Percentiles rank a stretch among this genome's conserved stretches.
These are phyloP conservation scores for Fusarium coffeatum DNA, from an alignment of 2,329 filamentous ascomycete genomes.

Conservation along the genomic window DNA sequence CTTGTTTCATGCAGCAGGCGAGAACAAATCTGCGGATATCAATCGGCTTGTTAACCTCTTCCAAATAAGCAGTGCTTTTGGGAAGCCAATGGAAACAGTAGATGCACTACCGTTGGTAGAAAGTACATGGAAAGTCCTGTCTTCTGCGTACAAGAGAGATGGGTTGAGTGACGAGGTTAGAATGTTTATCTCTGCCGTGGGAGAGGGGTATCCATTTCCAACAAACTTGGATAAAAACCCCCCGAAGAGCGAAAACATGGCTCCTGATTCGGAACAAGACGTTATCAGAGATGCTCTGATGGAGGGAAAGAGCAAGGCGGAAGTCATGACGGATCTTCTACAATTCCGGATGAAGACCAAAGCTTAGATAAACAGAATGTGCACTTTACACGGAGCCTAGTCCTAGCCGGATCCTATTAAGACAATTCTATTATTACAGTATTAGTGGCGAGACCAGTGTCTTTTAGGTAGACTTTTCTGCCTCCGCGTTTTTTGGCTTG, in stretches of 20 bases:
- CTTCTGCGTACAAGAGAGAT: constrained; percentile 47
- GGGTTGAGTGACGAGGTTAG: constrained; percentile 57
- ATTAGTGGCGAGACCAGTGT: not conserved
- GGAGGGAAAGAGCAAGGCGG: constrained; percentile 53
- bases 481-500: not conserved
- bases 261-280: constrained; percentile 69
- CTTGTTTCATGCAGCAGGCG: constrained; percentile 71
- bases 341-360: constrained; percentile 27
- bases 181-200: constrained; percentile 63
- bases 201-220: constrained; percentile 70
- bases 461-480: not conserved
- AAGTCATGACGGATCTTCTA: constrained; percentile 56
- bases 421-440: not conserved
- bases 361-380: constrained; percentile 9
- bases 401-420: not conserved
- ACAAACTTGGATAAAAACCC: constrained; percentile 69
- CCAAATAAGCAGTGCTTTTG: constrained; percentile 71
- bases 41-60: constrained; percentile 70
- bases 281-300: constrained; percentile 59
- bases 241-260: constrained; percentile 68
- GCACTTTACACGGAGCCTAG: not conserved
- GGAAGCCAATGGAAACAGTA: constrained; percentile 72
- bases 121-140: constrained; percentile 57
- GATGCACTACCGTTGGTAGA: constrained; percentile 63
- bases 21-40: constrained; percentile 61